Evolutionary conservation across 805 yeast genomes (phyloP), one percentile per base, ranked within the genome.

Genomic region (Yarrowia deformans): DNA sequence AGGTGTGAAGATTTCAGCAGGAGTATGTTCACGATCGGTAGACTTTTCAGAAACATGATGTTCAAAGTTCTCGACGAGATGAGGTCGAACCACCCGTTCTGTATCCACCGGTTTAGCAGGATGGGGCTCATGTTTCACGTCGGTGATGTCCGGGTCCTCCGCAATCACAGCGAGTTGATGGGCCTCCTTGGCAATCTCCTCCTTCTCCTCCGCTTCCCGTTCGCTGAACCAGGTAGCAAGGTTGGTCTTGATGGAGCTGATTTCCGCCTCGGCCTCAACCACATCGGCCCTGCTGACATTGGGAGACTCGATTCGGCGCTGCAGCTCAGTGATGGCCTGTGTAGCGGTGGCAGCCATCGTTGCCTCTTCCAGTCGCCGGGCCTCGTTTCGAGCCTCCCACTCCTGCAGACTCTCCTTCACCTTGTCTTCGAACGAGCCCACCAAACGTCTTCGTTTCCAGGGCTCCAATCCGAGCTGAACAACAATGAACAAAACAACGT

Each of bases 401-500:
- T 69, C 70, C 13, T 69, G 71, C 14, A 73, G 46, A 13, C 75
- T 75, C 10, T 80, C 82, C 72, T 83, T 86, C 13, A 93, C 96
- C 75, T 89, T 90, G 32, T 84, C 87, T 74, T 94, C 97, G 79
- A 95, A 95, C 0, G 93, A 86, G 12, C 87, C 87, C 23, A 94
- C 96, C 70, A 95, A 80, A 69, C 93, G 82, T 70, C 87, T 82
- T 72, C 99, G 82, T 75, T 93, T 95, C 94, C 97, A 92, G 0
- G 99, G 99, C 80, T 95, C 99, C 61, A 95, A 86, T 0, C 93
- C 82, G 73, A 95, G 81, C 72, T 97, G 97, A 18, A 96, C 95
- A 8, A 90, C 81, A 3, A 93, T 75, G 72, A 95, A 93, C 35
- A 96, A 78, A 9, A 90, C 66, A 34, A 94, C 84, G 79, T 95